These are phyloP conservation scores for Aureobasidium sp. DNA, from an alignment of 2,329 filamentous ascomycete genomes.

Conservation along the genomic window DNA sequence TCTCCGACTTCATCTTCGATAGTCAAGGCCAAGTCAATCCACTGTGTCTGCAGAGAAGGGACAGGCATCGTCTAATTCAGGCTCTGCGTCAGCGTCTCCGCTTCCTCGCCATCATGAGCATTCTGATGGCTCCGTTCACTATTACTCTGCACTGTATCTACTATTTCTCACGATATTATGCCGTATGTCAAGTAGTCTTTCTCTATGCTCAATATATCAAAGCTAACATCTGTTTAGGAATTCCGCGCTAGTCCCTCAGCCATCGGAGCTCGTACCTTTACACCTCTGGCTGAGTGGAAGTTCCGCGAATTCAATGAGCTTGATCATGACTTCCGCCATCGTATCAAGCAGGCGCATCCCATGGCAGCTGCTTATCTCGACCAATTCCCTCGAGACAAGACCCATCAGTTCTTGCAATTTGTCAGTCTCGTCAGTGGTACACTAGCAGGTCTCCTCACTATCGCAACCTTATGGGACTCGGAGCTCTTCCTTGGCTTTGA, in stretches of 20 bases:
- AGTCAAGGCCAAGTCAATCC: slow-evolving; percentile 87
- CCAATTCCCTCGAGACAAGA: slow-evolving; percentile 97
- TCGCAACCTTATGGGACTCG: slow-evolving; percentile 88
- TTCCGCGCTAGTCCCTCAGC: slow-evolving; percentile 95
- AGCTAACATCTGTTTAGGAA: slow-evolving; percentile 63
- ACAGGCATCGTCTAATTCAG: slow-evolving; percentile 80
- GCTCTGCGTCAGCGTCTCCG: slow-evolving; percentile 81
- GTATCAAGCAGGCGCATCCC: slow-evolving; percentile 94
- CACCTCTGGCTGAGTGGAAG: slow-evolving; percentile 96
- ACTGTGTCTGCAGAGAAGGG: slow-evolving; percentile 85
- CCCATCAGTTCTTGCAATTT: slow-evolving; percentile 84
- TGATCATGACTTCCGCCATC: slow-evolving; percentile 89
- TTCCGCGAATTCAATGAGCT: slow-evolving; percentile 99
- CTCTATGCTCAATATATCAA: too few relatives aligned
- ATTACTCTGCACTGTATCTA: slow-evolving; percentile 88
- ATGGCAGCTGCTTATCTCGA: slow-evolving; percentile 94
- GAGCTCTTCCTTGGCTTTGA: slow-evolving; percentile 95
- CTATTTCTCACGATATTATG: slow-evolving; percentile 96
- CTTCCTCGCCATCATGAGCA: slow-evolving; percentile 86
- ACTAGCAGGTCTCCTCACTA: slow-evolving; percentile 83
- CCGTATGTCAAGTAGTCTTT: slow-evolving; percentile 57
- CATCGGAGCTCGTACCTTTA: slow-evolving; percentile 90
- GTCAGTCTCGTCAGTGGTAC: slow-evolving; percentile 90
- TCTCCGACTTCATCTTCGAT: slow-evolving; percentile 96
- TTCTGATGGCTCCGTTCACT: slow-evolving; percentile 87